phyloP scores from a whole-genome alignment of 2,329 filamentous ascomycete genomes.

The Ophiognomonia clavigignenti-juglandacearum region DNA sequence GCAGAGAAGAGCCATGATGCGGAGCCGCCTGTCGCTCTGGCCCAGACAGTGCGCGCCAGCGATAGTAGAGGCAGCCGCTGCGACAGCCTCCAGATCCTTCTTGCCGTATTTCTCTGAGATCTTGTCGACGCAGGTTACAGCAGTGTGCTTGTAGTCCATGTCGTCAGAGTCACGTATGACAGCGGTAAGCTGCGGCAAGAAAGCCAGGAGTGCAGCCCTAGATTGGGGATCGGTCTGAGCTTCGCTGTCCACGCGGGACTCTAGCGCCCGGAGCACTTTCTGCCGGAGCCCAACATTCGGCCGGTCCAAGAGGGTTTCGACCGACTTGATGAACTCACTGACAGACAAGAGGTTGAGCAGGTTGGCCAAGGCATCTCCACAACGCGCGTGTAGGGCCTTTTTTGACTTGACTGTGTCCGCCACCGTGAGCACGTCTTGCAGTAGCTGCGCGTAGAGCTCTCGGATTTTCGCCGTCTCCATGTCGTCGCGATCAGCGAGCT shows the following conservation, averaged over 20 bases:
- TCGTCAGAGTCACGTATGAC: slow-evolving; percentile 71
- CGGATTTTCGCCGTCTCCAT: slow-evolving; percentile 64
- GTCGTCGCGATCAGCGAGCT: slow-evolving; percentile 56
- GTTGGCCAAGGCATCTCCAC: slow-evolving; percentile 69
- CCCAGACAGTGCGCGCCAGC: slow-evolving; percentile 72
- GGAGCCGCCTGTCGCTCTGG: slow-evolving; percentile 65
- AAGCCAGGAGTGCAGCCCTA: slow-evolving; percentile 66
- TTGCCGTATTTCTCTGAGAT: slow-evolving; percentile 95
- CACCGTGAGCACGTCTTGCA: slow-evolving; percentile 62
- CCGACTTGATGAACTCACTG: slow-evolving; percentile 81
- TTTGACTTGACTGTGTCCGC: slow-evolving; percentile 58
- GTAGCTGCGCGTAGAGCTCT: slow-evolving; percentile 62
- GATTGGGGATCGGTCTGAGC: slow-evolving; percentile 64
- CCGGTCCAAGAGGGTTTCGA: slow-evolving; percentile 74
- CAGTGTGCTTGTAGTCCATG: slow-evolving; percentile 74
- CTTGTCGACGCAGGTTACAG: slow-evolving; percentile 85
- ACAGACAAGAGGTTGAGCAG: slow-evolving; percentile 83
- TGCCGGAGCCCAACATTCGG: slow-evolving; percentile 71
- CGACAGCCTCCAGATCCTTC: slow-evolving; percentile 74
- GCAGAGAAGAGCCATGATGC: slow-evolving; percentile 81
- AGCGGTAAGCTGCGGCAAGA: slow-evolving; percentile 72
- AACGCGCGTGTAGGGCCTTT: slow-evolving; percentile 51
- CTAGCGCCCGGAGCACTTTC: slow-evolving; percentile 76
- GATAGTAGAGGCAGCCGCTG: slow-evolving; percentile 71
- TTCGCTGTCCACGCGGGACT: slow-evolving; percentile 71